Conservation (phyloP, 169 alveolate species). For the Hammondia hammondi region DNA sequence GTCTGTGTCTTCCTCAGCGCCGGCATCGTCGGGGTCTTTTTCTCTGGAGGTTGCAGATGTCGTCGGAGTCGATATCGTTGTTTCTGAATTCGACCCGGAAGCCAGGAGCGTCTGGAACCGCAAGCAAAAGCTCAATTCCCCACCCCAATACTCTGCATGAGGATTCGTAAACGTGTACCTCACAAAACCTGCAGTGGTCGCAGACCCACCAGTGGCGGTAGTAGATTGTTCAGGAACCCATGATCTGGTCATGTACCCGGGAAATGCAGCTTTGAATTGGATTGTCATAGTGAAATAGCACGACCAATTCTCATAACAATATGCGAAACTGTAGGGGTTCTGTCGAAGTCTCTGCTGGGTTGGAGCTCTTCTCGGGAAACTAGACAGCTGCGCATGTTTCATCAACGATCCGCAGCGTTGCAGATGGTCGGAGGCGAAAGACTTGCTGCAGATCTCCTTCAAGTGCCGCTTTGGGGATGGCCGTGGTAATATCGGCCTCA, state of each 20-base stretch:
- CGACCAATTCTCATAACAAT: neutral
- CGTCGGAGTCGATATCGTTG: neutral
- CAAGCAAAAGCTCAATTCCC: neutral
- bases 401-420: neutral
- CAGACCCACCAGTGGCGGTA: neutral
- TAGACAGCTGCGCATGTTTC: neutral
- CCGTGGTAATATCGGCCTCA: neutral
- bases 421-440: neutral
- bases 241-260: neutral
- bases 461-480: neutral
- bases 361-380: neutral
- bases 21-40: neutral
- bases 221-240: neutral
- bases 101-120: neutral
- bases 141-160: neutral
- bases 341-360: neutral
- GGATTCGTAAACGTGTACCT: slow-evolving; percentile 24
- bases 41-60: neutral
- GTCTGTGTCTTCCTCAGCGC: neutral
- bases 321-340: neutral
- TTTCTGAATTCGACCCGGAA: neutral
- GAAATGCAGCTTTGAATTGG: neutral
- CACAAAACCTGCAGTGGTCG: neutral
- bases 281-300: neutral
- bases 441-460: neutral